Percentiles rank a stretch among this genome's conserved stretches.
These are phyloP conservation scores for Coniochaeta hoffmannii DNA, from an alignment of 2,329 filamentous ascomycete species.

Conservation along the genomic window DNA sequence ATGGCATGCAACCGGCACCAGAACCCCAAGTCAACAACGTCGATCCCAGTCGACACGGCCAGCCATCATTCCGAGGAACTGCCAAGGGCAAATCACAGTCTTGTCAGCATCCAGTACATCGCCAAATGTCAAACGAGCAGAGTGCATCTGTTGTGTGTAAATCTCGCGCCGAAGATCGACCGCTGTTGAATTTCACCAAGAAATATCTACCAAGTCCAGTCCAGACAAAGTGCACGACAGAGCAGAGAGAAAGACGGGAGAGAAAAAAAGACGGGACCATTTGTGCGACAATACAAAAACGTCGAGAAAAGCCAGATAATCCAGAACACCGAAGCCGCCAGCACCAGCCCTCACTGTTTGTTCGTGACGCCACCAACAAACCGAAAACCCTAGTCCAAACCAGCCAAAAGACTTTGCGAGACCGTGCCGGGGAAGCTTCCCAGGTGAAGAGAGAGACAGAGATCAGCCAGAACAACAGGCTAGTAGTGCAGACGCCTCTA, in stretches of 20 bases:
- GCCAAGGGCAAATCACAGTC: background rate
- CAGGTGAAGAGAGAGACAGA: background rate
- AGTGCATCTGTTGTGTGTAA: background rate
- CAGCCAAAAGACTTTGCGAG: background rate
- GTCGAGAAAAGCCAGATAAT: background rate
- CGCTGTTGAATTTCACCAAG: slow-evolving; percentile 1
- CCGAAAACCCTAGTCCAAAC: background rate
- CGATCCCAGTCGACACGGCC: background rate
- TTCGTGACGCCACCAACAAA: background rate
- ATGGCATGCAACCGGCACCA: too few species aligned
- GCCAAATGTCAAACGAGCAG: background rate
- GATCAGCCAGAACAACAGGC: background rate
- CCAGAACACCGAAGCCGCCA: slow-evolving; percentile 1
- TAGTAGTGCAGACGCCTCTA: slow-evolving; percentile 4
- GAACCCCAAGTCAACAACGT: background rate
- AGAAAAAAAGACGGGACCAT: background rate
- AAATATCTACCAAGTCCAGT: background rate
- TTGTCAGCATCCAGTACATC: background rate
- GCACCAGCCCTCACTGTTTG: background rate
- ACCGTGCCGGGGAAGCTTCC: too few species aligned
- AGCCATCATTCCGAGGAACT: background rate
- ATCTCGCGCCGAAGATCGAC: background rate
- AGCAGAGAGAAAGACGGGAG: background rate
- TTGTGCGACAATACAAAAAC: background rate
- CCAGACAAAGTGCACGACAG: background rate